phyloP scores from a whole-genome alignment of 768 basidiomycete genomes.

The Pisolithus sp. region DNA sequence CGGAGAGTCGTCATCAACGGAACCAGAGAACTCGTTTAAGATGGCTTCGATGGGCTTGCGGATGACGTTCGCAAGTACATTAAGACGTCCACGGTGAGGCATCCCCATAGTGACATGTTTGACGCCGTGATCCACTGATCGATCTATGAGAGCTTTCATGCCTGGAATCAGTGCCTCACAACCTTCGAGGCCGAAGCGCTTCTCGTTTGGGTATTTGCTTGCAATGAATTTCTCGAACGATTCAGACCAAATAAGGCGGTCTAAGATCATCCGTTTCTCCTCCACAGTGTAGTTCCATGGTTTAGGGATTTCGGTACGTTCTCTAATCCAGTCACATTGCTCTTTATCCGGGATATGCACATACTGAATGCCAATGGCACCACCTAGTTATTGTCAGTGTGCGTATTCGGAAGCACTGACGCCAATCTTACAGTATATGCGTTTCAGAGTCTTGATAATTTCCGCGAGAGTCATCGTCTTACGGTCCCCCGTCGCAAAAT shows the following conservation, averaged over 20 bases:
- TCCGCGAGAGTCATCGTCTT: slow-evolving; percentile 87
- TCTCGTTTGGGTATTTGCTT: slow-evolving; percentile 98
- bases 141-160: slow-evolving; percentile 99
- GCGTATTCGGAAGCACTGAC: background rate
- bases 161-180: slow-evolving; percentile 97
- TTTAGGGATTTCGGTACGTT: slow-evolving; percentile 89
- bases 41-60: slow-evolving; percentile 98
- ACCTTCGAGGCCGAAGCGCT: slow-evolving; percentile 97
- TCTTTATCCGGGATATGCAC: slow-evolving; percentile 97
- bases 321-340: slow-evolving; percentile 98
- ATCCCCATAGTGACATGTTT: slow-evolving; percentile 97
- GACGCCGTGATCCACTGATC: slow-evolving; percentile 93
- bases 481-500: slow-evolving; percentile 83
- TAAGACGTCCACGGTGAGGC: slow-evolving; percentile 98
- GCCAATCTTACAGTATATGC: slow-evolving; percentile 80
- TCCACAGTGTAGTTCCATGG: slow-evolving; percentile 98
- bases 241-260: slow-evolving; percentile 99
- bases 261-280: slow-evolving; percentile 98
- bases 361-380: slow-evolving; percentile 85
- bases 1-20: slow-evolving; percentile 63
- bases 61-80: slow-evolving; percentile 97
- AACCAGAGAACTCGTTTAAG: slow-evolving; percentile 90
- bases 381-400: slow-evolving; percentile 43
- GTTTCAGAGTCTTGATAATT: slow-evolving; percentile 83
- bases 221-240: slow-evolving; percentile 98